Evolutionary conservation across 1,284 basidiomycete genomes (phyloP), one percentile per base, ranked within the genome.

Genomic region (Puccinia polysora): DNA sequence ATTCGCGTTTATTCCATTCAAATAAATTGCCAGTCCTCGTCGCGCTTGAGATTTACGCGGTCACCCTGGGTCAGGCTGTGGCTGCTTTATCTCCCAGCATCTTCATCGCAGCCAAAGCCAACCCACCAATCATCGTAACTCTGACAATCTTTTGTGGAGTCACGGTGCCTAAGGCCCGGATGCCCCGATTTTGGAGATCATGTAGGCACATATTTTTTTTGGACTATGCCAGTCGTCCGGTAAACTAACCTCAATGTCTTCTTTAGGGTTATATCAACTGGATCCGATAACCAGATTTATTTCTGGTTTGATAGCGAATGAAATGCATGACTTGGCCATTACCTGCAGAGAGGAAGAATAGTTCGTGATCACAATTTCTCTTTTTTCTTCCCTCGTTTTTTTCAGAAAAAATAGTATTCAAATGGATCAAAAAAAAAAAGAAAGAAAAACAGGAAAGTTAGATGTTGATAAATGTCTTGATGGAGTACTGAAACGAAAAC

Each of bases 51-150:
- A 75, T 88, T 43, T 92, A 89, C 78, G 85, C 88, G 74, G 89
- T 91, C 30, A 85, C 87, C 15, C 81, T 91, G 10, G 90, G 90
- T 64, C 87, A 69, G 23, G 82, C 82, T 30, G 77, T 93, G 58
- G 89, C 88, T 20, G 86, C 91, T 0, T 81, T 93, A 49, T 88
- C 88, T 1, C 88, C 89, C 0, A 85, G 84, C 68, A 81, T 89
- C 75, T 80, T 86, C 78, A 86, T 91, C 53, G 89, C 89, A 5
- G 87, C 89, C 12, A 81, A 93, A 70, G 88, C 88, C 81, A 91
- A 89, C 77, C 88, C 90, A 4, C 89, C 80, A 76, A 38, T 91
- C 60, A 83, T 84, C 55, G 82, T 91, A 55, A 82, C 88, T 52
- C 84, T 90, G 70, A 81, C 84, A 14, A 84, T 87, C 20, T 88